Evolutionary conservation across 139 green algal species (phyloP).

Genomic region (Chlorella sp.): DNA sequence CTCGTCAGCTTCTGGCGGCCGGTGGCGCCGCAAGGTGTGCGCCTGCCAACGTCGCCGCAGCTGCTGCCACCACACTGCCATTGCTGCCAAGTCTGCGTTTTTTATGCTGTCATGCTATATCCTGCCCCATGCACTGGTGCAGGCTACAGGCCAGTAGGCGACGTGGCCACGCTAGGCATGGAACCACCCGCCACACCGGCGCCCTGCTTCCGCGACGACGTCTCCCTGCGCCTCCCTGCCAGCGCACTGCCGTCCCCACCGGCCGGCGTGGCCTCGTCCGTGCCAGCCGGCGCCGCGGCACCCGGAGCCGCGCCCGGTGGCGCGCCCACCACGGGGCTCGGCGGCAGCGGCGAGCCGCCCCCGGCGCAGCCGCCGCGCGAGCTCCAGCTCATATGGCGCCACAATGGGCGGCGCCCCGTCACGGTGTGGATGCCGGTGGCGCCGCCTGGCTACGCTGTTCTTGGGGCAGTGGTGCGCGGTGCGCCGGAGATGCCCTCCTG

Average conservation of each 20-base stretch:
- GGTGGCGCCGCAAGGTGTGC: slow-evolving; percentile 31
- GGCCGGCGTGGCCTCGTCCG: neutral
- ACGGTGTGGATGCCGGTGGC: slow-evolving; percentile 82
- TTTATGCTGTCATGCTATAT: neutral
- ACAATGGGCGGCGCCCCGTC: slow-evolving; percentile 53
- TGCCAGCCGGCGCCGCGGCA: neutral
- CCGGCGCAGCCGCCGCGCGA: slow-evolving; percentile 42
- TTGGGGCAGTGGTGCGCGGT: slow-evolving; percentile 73
- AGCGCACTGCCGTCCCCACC: neutral
- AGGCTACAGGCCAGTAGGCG: slow-evolving; percentile 72
- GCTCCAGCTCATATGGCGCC: slow-evolving; percentile 78
- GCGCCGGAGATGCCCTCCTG: slow-evolving; percentile 63
- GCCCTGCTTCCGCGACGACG: slow-evolving; percentile 64
- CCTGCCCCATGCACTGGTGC: neutral
- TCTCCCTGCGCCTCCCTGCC: slow-evolving; percentile 11
- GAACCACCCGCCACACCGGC: slow-evolving; percentile 69
- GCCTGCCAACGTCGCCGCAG: neutral
- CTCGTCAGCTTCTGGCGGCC: slow-evolving; percentile 74
- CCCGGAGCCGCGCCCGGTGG: slow-evolving; percentile 18
- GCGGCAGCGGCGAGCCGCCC: neutral
- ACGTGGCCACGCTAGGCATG: slow-evolving; percentile 65
- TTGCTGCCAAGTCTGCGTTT: neutral
- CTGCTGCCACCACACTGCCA: neutral
- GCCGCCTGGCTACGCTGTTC: slow-evolving; percentile 63
- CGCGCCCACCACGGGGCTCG: neutral